Evolutionary conservation across 1,284 basidiomycete species (phyloP).

Genomic region (Ustilago tritici): DNA sequence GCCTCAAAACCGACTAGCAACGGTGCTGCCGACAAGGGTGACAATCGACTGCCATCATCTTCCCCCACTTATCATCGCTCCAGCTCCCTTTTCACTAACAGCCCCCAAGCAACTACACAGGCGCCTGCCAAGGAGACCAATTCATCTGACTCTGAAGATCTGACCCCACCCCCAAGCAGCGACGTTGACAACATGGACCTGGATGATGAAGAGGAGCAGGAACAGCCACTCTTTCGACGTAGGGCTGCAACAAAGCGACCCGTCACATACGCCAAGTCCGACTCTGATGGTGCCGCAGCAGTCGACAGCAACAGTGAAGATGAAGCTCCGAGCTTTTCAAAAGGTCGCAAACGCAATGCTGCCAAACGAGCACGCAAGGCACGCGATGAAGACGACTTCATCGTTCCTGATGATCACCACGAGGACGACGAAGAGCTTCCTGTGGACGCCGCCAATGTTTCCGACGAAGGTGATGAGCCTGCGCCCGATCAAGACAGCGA

Average conservation of each 20-base stretch:
- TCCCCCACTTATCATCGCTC: constrained; percentile 42
- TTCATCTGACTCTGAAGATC: constrained; percentile 36
- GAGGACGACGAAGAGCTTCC: constrained; percentile 36
- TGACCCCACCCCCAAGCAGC: constrained; percentile 48
- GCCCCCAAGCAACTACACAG: constrained; percentile 20
- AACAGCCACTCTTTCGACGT: constrained; percentile 48
- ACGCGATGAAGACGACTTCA: constrained; percentile 58
- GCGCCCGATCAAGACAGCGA: constrained; percentile 27
- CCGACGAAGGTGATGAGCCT: constrained; percentile 24
- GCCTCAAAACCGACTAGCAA: constrained; percentile 11
- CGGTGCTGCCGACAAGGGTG: not conserved
- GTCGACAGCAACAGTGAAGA: constrained; percentile 41
- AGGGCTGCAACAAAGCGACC: constrained; percentile 48
- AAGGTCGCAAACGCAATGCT: constrained; percentile 16
- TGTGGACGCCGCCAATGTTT: constrained; percentile 34
- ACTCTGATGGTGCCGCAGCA: constrained; percentile 45
- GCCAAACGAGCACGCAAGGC: constrained; percentile 39
- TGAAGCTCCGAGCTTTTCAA: constrained; percentile 25
- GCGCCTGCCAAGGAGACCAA: constrained; percentile 4
- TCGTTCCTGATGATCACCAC: constrained; percentile 55
- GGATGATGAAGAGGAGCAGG: constrained; percentile 42
- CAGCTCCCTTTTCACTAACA: constrained; percentile 40
- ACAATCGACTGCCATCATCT: constrained; percentile 21
- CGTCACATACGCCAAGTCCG: constrained; percentile 57
- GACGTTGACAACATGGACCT: constrained; percentile 38